Conservation (phyloP, 495 filamentous ascomycete species). For the Tuber melanosporum region DNA sequence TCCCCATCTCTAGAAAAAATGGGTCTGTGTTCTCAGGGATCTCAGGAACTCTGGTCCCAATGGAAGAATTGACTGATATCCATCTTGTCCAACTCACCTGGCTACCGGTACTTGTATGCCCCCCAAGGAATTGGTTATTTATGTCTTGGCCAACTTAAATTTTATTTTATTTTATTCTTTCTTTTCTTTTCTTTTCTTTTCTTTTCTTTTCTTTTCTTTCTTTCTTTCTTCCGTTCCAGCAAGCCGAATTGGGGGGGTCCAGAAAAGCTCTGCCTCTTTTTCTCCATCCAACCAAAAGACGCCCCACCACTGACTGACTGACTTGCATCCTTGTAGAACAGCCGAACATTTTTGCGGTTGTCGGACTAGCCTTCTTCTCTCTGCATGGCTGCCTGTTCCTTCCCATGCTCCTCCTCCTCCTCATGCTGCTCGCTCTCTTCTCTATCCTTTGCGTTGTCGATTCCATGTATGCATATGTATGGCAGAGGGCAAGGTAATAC, state of each 20-base stretch:
- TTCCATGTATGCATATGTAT: background rate
- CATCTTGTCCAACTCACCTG: background rate
- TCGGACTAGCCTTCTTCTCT: background rate
- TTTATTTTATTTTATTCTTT: too few species aligned
- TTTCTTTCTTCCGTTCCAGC: background rate
- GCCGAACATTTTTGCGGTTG: background rate
- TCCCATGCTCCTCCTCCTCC: background rate
- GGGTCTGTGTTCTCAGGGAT: background rate
- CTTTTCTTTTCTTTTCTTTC: too few species aligned
- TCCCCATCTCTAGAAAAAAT: background rate
- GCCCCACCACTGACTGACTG: background rate
- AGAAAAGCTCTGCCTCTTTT: background rate
- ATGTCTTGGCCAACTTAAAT: background rate
- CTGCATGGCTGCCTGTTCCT: background rate
- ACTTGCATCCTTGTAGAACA: background rate
- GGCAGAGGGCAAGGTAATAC: background rate
- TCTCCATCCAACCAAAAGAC: background rate
- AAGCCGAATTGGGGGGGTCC: background rate
- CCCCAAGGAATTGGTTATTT: background rate
- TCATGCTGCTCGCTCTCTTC: slow-evolving; percentile 1
- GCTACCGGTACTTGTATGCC: background rate
- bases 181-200: too few species aligned
- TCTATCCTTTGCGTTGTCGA: background rate
- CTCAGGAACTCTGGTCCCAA: background rate
- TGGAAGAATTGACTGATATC: background rate